Percentiles rank a stretch among this genome's conserved stretches.
phyloP scores from a whole-genome alignment of 2,329 filamentous ascomycete genomes.

The Endoconidiophora laricicola region DNA sequence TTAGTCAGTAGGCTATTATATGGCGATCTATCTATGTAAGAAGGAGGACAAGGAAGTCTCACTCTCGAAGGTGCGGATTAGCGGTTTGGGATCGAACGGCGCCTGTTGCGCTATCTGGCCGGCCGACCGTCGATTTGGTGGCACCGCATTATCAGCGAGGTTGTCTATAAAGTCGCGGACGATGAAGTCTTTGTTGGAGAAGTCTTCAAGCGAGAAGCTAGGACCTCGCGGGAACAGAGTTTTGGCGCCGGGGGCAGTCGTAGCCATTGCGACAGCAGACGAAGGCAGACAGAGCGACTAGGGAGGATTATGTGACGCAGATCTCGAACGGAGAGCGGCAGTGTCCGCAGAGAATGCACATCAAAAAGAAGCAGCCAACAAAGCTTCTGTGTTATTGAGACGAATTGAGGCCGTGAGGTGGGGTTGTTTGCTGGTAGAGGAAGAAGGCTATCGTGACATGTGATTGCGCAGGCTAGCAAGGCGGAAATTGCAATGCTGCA shows the following conservation, averaged over 20 bases:
- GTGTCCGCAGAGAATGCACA: no score
- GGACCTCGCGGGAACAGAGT: slow-evolving; percentile 63
- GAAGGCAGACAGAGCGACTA: neutral
- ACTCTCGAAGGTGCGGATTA: slow-evolving; percentile 90
- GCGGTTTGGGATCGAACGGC: slow-evolving; percentile 82
- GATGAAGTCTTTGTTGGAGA: slow-evolving; percentile 84
- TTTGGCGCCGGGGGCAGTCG: slow-evolving; percentile 34
- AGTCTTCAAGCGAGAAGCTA: slow-evolving; percentile 75
- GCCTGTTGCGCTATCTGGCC: slow-evolving; percentile 27
- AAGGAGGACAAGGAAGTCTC: slow-evolving; percentile 15
- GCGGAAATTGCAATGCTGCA: no score
- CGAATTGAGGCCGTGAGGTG: no score
- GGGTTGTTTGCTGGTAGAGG: no score
- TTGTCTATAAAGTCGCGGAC: slow-evolving; percentile 95
- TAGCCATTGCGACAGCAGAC: slow-evolving; percentile 23
- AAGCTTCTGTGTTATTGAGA: no score
- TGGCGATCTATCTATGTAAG: neutral
- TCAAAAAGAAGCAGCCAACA: no score
- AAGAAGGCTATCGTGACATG: no score
- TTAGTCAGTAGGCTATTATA: slow-evolving; percentile 10
- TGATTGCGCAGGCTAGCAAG: no score
- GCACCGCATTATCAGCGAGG: slow-evolving; percentile 69
- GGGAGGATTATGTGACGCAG: neutral
- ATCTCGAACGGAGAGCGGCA: neutral
- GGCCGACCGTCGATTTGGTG: slow-evolving; percentile 63